Evolutionary conservation across 176 grass and related monocot species (phyloP), one percentile per base, ranked within the genome.

Genomic region (Lolium rigidum): DNA sequence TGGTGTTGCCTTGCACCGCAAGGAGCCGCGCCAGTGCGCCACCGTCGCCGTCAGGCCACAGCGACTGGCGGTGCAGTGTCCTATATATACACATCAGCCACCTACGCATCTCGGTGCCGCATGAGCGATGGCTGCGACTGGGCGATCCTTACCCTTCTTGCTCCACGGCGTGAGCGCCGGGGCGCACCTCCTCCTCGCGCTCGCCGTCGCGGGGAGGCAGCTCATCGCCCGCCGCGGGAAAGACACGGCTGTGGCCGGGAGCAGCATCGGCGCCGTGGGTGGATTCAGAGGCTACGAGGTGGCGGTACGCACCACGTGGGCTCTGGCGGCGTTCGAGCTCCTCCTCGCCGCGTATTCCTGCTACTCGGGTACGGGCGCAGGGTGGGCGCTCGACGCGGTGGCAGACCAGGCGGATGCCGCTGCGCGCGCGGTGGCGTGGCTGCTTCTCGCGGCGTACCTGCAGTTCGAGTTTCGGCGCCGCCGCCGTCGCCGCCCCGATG

Each of bases 371-470:
- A 21, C 28, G 0, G 41, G 39, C 37, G 44, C 21, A 50, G 75
- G 74, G 71, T 90, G 86, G 91, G 9, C 85, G 77, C 31, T 35
- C 18, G 84, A 70, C 35, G 72, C 24, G 60, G 70, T 55, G 10
- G 61, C 21, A 14, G 74, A 10, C 0, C 55, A 86, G 43, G 28
- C 20, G 56, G 93, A 98, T 82, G 76, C 74, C 2, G 90, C 44
- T n/a, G n/a, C 79, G 12, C 90, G 94, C 69, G 74, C 57, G 1
- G 64, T 82, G 64, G 85, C 85, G n/a, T 97, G 92, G 91, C 67
- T 95, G 74, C 90, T 93, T 12, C 82, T 92, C 63, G 70, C 82
- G 2, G 84, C 78, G 35, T 93, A 98, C 60, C 44, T 93, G 62
- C 86, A 84, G 78, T 85, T 84, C 69, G 80, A 73, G 18, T 85